phyloP scores from a whole-genome alignment of 1,139 yeast genomes.

The Trichomonascaceae sp. region DNA sequence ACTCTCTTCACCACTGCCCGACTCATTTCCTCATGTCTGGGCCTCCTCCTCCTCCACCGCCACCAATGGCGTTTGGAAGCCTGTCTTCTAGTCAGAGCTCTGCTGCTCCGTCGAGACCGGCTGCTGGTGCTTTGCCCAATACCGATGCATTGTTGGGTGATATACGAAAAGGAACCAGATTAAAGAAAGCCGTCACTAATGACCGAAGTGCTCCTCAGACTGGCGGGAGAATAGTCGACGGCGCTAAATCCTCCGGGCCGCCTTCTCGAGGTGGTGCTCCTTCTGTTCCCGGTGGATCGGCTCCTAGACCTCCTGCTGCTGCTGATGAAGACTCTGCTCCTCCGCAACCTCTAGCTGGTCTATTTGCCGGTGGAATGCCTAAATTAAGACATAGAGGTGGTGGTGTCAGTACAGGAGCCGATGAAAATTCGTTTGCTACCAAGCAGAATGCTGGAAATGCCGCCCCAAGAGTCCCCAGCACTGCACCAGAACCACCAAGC shows the following conservation, averaged over 20 bases:
- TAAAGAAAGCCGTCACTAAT: constrained; percentile 72
- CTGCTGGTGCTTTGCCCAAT: constrained; percentile 21
- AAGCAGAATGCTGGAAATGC: constrained; percentile 10
- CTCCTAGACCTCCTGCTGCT: constrained; percentile 12
- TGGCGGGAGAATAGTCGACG: constrained; percentile 35
- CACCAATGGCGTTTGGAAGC: constrained; percentile 30
- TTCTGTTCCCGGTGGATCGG: constrained; percentile 32
- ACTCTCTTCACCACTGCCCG: neutral
- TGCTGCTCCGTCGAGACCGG: constrained; percentile 20
- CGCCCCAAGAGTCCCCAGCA: constrained; percentile 12
- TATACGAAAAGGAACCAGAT: constrained; percentile 67
- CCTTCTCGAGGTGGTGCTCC: constrained; percentile 28
- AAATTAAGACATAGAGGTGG: constrained; percentile 56
- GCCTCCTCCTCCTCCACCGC: constrained; percentile 32
- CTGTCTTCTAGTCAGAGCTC: constrained; percentile 20
- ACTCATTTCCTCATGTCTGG: constrained; percentile 16
- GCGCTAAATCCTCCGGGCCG: constrained; percentile 19
- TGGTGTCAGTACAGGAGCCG: constrained; percentile 40
- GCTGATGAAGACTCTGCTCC: constrained; percentile 20
- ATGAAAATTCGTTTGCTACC: constrained; percentile 11
- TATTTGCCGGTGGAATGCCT: constrained; percentile 85
- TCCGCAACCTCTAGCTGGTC: constrained; percentile 64
- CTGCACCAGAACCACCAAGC: constrained; percentile 10
- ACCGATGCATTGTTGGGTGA: constrained; percentile 81
- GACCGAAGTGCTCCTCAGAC: constrained; percentile 58